Conservation (phyloP, 139 green algal genomes). For the Haematococcus lacustris region DNA sequence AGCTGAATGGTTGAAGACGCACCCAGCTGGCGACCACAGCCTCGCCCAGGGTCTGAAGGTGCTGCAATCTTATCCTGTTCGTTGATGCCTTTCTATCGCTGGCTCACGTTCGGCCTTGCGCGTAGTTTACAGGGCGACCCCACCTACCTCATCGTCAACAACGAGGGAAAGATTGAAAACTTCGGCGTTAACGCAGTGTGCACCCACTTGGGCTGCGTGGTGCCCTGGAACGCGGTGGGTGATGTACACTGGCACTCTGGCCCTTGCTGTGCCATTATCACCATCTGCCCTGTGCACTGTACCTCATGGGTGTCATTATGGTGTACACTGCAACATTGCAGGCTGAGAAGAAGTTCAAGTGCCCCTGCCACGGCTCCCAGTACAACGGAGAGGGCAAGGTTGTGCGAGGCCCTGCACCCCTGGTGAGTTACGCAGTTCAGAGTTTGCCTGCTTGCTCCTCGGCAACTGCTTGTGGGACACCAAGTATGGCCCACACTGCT, state of each 20-base stretch:
- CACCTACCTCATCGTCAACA: constrained; percentile 94
- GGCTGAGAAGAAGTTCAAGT: constrained; percentile 99
- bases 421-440: too few species aligned
- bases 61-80: too few species aligned
- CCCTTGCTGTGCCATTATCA: too few species aligned
- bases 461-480: too few species aligned
- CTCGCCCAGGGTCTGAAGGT: constrained; percentile 96
- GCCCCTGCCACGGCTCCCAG: constrained; percentile 98
- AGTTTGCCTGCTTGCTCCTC: too few species aligned
- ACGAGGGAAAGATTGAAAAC: constrained; percentile 72
- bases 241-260: too few species aligned
- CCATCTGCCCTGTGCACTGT: too few species aligned
- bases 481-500: too few species aligned
- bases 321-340: constrained; percentile 22
- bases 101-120: too few species aligned
- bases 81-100: too few species aligned
- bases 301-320: too few species aligned
- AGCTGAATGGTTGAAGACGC: constrained; percentile 76
- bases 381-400: constrained; percentile 96
- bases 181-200: constrained; percentile 98
- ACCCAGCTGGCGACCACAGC: constrained; percentile 73
- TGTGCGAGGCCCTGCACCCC: constrained; percentile 84
- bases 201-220: constrained; percentile 98
- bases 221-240: constrained; percentile 90
- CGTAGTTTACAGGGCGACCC: constrained; percentile 75